Percentiles rank a stretch among this genome's conserved stretches.
phyloP scores from a whole-genome alignment of 805 yeast species.

The Metschnikowia lunata region DNA sequence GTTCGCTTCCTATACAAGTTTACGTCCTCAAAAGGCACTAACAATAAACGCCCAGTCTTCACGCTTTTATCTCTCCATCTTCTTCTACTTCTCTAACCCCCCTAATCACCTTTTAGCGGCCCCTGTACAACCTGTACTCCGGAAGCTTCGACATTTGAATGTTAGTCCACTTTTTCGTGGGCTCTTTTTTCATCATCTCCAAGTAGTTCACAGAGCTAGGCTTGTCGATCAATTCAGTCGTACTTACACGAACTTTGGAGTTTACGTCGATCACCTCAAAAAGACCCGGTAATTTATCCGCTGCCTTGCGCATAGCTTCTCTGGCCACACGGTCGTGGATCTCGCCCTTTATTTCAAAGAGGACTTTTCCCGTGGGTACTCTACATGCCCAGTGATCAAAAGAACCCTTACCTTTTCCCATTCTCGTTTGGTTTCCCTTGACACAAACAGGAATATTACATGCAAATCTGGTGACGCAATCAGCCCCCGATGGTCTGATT shows the following conservation, averaged over 20 bases:
- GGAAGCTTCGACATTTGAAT: conserved; percentile 47
- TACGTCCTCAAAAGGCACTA: background rate
- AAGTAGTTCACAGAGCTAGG: conserved; percentile 49
- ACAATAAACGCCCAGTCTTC: no score
- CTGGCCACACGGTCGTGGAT: conserved; percentile 87
- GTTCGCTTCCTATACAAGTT: conserved; percentile 11
- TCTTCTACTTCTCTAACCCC: no score
- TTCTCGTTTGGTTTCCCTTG: conserved; percentile 98
- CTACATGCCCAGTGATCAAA: conserved; percentile 97
- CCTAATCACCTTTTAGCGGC: conserved; percentile 39
- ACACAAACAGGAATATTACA: conserved; percentile 88
- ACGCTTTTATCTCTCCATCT: no score
- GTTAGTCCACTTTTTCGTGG: conserved; percentile 62
- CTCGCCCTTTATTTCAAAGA: conserved; percentile 77
- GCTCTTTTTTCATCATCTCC: conserved; percentile 50
- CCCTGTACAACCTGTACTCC: conserved; percentile 54
- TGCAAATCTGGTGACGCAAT: conserved; percentile 72
- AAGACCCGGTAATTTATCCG: conserved; percentile 86
- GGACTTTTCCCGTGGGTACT: conserved; percentile 90
- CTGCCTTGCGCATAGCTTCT: conserved; percentile 86
- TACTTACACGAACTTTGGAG: conserved; percentile 67
- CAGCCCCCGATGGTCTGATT: conserved; percentile 73
- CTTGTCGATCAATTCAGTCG: conserved; percentile 48
- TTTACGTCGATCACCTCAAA: conserved; percentile 75
- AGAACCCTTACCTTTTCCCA: conserved; percentile 99